Evolutionary conservation across 1,139 yeast genomes (phyloP), one percentile per base, ranked within the genome.

Genomic region (Saccharomyces hybrid): DNA sequence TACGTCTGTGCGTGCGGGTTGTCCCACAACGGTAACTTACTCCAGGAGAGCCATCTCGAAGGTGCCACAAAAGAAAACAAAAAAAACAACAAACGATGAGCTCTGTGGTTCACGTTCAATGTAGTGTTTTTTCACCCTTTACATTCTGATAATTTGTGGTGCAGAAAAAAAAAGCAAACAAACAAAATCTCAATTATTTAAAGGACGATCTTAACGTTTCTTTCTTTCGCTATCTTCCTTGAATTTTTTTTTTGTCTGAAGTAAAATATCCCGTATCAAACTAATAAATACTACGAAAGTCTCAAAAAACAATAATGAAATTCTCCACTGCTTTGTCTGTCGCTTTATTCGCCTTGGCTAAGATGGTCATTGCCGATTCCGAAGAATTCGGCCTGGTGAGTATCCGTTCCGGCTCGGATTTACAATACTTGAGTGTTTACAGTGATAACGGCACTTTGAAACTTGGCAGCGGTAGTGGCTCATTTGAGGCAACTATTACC

Each of bases 401-500:
- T 46, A 64, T 71, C 57, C 63, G 66, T 55, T 69, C 74, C 47
- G 73, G 71, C 47, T 61, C 73, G 38, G 56, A 55, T 25, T 61
- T 66, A 57, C 74, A 71, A 57, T 64, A 64, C 58, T 51, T 64
- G 42, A 50, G 59, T 26, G 59, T 58, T 16, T 52, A 51, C 51
- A 55, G 54, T 31, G 57, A 55, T 47, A 55, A 59, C 46, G 59
- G 60, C 26, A 51, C 58, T 8, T 27, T 62, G 29, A 55, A 55
- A 47, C 54, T 62, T 44, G 61, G 64, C 16, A 28, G 51, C 38
- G 56, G 59, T 14, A 50, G 53, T 20, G 47, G 51, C 26, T 38
- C 55, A 4, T 52, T 61, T 25, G 42, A 57, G 47, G 63, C 57
- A 38, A 51, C 56, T 23, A 62, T 70, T 57, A 68, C 69, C 23